Percentiles rank a stretch among this genome's conserved stretches.
phyloP scores from a whole-genome alignment of 495 filamentous ascomycete species.

The Ramalina intermedia region DNA sequence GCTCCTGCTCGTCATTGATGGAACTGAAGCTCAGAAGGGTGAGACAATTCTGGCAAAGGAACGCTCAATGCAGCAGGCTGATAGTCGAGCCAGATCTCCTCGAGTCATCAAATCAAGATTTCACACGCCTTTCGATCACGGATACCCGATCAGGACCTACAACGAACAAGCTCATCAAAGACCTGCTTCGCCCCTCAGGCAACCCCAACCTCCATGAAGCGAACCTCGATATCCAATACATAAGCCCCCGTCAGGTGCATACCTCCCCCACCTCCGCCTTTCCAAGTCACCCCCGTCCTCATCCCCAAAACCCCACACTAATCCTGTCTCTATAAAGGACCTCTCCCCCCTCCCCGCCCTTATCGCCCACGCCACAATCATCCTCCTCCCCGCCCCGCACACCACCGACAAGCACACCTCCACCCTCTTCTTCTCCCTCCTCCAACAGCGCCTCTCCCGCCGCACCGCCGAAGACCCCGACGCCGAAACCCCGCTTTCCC shows the following conservation, averaged over 20 bases:
- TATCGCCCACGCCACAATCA: constrained; percentile 19
- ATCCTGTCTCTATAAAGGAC: constrained; percentile 1
- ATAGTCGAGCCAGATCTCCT: too few relatives aligned
- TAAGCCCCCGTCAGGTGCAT: constrained; percentile 2
- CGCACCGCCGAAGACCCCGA: constrained; percentile 14
- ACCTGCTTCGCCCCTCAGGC: constrained; percentile 13
- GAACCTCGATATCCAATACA: constrained; percentile 1
- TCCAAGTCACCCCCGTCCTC: not conserved
- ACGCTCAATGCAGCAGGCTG: too few relatives aligned
- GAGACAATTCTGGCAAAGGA: too few relatives aligned
- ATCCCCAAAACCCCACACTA: not conserved
- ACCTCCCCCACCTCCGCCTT: not conserved
- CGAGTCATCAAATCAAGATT: too few relatives aligned
- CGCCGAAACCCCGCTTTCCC: constrained; percentile 24
- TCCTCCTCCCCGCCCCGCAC: constrained; percentile 18
- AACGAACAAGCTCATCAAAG: constrained; percentile 9
- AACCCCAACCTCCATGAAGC: constrained; percentile 1
- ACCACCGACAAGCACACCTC: constrained; percentile 31
- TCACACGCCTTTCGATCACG: constrained; percentile 6
- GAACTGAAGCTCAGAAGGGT: constrained; percentile 16
- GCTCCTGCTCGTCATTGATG: constrained; percentile 34
- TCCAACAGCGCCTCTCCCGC: constrained; percentile 18
- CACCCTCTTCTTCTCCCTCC: not conserved
- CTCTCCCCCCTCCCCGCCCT: constrained; percentile 1
- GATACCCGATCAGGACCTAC: constrained; percentile 10